phyloP scores from a whole-genome alignment of 129 eudicot genomes.

The Flaveria ramosissima region DNA sequence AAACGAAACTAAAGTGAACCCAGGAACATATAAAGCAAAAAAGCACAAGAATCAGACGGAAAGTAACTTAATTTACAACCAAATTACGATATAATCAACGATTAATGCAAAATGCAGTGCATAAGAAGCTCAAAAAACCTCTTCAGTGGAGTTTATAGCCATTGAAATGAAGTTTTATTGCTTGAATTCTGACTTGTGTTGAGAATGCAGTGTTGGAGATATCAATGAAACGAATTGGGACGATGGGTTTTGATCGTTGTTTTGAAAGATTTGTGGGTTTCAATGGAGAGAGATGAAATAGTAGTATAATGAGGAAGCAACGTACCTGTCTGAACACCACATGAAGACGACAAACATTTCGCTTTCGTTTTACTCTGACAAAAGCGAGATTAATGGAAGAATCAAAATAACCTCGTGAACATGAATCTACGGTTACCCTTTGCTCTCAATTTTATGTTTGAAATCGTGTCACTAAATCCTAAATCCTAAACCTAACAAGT shows the following conservation, averaged over 20 bases:
- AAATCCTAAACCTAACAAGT: too few relatives aligned
- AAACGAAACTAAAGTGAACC: background rate
- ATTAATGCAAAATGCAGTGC: slow-evolving; percentile 19
- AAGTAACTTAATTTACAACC: background rate
- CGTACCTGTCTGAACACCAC: slow-evolving; percentile 14
- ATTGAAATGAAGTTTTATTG: background rate
- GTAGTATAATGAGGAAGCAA: background rate
- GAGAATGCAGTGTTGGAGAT: background rate
- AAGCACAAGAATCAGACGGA: slow-evolving; percentile 8
- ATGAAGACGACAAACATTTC: background rate
- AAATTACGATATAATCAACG: background rate
- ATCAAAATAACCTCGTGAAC: too few relatives aligned
- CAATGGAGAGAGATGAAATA: background rate
- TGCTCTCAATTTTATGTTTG: too few relatives aligned
- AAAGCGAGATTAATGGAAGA: too few relatives aligned
- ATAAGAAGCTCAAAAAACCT: slow-evolving; percentile 32
- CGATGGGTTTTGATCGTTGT: background rate
- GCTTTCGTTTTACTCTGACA: too few relatives aligned
- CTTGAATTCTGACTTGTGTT: background rate
- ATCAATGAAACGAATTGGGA: background rate
- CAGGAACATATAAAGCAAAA: too few relatives aligned
- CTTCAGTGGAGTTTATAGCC: slow-evolving; percentile 7
- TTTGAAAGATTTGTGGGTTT: background rate
- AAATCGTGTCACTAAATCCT: too few relatives aligned
- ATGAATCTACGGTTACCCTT: too few relatives aligned